Evolutionary conservation across 2,329 filamentous ascomycete genomes (phyloP).

Genomic region (Arthrobotrys entomopaga): DNA sequence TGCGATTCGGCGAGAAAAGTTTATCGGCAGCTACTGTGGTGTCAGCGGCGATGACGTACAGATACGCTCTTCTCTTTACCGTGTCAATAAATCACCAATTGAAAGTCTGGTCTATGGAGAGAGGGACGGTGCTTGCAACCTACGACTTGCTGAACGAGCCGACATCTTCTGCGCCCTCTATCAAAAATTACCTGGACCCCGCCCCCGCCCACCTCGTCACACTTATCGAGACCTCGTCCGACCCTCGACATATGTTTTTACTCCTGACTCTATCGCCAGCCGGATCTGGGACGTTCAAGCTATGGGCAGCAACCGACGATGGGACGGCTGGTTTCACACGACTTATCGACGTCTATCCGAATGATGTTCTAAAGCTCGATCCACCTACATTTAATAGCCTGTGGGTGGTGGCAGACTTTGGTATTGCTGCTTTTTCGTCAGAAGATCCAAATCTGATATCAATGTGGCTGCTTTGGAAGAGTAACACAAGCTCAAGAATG

Average conservation of each 20-base stretch:
- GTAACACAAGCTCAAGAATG: slow-evolving; percentile 80
- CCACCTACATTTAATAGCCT: slow-evolving; percentile 77
- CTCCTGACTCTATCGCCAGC: slow-evolving; percentile 89
- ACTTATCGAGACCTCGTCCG: slow-evolving; percentile 64
- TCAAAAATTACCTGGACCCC: slow-evolving; percentile 59
- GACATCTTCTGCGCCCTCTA: slow-evolving; percentile 45
- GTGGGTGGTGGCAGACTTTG: slow-evolving; percentile 83
- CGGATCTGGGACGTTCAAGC: slow-evolving; percentile 89
- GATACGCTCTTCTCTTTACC: slow-evolving; percentile 70
- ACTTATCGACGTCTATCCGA: slow-evolving; percentile 74
- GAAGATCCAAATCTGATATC: slow-evolving; percentile 68
- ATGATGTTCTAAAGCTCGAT: slow-evolving; percentile 72
- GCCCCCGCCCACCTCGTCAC: slow-evolving; percentile 57
- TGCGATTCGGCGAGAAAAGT: slow-evolving; percentile 57
- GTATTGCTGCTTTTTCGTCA: slow-evolving; percentile 67
- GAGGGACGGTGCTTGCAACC: slow-evolving; percentile 78
- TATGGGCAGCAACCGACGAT: slow-evolving; percentile 75
- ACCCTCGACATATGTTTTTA: slow-evolving; percentile 67
- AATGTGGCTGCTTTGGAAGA: slow-evolving; percentile 85
- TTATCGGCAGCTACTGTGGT: slow-evolving; percentile 58
- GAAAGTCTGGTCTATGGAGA: slow-evolving; percentile 87
- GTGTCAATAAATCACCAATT: slow-evolving; percentile 89
- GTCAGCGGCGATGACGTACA: slow-evolving; percentile 60
- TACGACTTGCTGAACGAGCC: slow-evolving; percentile 78
- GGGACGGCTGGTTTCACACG: slow-evolving; percentile 62